A percentile compares a stretch with the other conserved stretches of the same genome.
Conservation (phyloP, 345 rosid genomes). For the Hibiscus trionum region DNA sequence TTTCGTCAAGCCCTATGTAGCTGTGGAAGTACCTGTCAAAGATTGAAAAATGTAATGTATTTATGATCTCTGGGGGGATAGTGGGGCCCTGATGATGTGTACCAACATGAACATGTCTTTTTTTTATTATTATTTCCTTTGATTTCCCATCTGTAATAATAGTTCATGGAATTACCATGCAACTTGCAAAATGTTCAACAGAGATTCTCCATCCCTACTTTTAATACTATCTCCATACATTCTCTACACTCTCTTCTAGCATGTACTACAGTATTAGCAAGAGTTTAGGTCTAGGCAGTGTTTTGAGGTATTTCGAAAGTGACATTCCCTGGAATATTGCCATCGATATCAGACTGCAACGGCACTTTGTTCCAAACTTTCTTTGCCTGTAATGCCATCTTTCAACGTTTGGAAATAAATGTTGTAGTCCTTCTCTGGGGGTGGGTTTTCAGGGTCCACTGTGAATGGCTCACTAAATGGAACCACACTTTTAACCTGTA, state of each 20-base stretch:
- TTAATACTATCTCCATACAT: background rate
- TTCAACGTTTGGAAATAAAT: constrained; percentile 62
- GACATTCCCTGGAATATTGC: background rate
- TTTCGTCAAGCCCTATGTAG: background rate
- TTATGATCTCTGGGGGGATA: background rate
- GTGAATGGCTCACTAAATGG: constrained; percentile 85
- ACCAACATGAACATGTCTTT: background rate
- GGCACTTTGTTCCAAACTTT: constrained; percentile 50
- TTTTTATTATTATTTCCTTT: too few relatives aligned
- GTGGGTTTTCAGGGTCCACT: constrained; percentile 82
- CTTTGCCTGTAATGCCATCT: constrained; percentile 78
- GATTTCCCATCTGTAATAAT: too few relatives aligned
- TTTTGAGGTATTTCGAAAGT: background rate
- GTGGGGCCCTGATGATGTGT: background rate
- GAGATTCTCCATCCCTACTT: background rate
- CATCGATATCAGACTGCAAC: constrained; percentile 37
- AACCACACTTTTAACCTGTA: constrained; percentile 78
- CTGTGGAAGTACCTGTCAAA: background rate
- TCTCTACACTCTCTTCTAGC: background rate
- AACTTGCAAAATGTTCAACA: background rate
- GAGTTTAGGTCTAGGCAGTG: background rate
- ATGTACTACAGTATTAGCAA: background rate
- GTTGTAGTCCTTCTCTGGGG: constrained; percentile 75
- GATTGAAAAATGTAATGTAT: background rate
- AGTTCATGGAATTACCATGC: background rate